Evolutionary conservation across 2,329 filamentous ascomycete genomes (phyloP), one percentile per base, ranked within the genome.

Genomic region (Hypocrella siamensis): DNA sequence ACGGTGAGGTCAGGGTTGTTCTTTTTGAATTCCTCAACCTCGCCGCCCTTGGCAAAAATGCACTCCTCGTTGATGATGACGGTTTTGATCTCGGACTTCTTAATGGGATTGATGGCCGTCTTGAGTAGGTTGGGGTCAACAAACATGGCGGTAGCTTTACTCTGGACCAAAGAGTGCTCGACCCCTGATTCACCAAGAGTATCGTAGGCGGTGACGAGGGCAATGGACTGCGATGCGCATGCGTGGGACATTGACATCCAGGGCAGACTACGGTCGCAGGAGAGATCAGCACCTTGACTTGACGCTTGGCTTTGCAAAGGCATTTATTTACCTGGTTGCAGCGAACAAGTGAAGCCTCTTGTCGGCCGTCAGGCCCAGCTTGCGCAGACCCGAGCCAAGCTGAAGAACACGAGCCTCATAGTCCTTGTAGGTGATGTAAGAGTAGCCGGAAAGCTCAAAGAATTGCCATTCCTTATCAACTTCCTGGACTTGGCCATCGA

Each of bases 201-300:
- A 54, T 94, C 86, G 57, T 94, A 94, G 31, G 86, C 85, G 28
- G 88, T 96, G 31, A 94, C 88, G 42, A 94, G 86, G 36, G 82
- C 75, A 52, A 94, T 74, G 28, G 82, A 86, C 57, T 96, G 88
- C 12, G 85, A 86, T 15, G 75, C 60, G 71, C 79, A 63, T 28
- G 58, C 69, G 52, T 92, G 83, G 29, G 86, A 80, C 46, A 81
- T 73, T 33, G 77, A 73, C 40, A 94, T 67, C 88, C 88, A 96
- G 58, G 83, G 71, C 31, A 75, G 68, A 53, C 80, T 84, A 34
- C 5, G 31, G 14, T n/a, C n/a, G n/a, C n/a, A n/a, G n/a, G n/a
- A n/a, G n/a, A n/a, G n/a, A n/a, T n/a, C n/a, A n/a, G n/a, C n/a
- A n/a, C n/a, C n/a, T n/a, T 8, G 21, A 22, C 12, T 22, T 22